Conservation (phyloP, 2,329 filamentous ascomycete species). For the Claviceps africana region DNA sequence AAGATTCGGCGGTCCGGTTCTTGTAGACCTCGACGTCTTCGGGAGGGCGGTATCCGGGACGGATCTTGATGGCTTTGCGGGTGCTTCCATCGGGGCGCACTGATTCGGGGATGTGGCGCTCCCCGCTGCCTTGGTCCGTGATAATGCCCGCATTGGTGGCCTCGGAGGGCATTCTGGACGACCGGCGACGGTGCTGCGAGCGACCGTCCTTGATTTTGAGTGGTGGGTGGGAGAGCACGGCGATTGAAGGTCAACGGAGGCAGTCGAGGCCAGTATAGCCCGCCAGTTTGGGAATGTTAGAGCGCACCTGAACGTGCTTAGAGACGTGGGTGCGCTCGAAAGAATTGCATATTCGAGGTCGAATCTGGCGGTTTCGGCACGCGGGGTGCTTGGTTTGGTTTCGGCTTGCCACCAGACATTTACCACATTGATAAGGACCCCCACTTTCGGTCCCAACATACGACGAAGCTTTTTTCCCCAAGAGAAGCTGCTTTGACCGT, state of each 20-base stretch:
- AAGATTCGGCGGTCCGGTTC: conserved; percentile 76
- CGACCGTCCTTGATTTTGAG: not conserved
- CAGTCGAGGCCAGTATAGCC: not conserved
- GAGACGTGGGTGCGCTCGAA: not conserved
- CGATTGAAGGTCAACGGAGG: not conserved
- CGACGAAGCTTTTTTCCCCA: not conserved
- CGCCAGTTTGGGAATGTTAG: not conserved
- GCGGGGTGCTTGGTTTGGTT: not conserved
- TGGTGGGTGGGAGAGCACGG: not conserved
- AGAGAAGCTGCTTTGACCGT: not conserved
- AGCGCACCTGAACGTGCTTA: not conserved
- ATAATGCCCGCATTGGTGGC: conserved; percentile 60
- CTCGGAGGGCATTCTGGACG: conserved; percentile 30
- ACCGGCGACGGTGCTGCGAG: not conserved
- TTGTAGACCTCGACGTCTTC: conserved; percentile 96
- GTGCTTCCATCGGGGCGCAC: conserved; percentile 75
- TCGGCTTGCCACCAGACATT: not conserved
- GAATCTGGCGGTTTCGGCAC: not conserved
- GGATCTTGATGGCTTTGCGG: conserved; percentile 87
- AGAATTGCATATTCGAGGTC: not conserved
- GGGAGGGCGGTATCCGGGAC: conserved; percentile 82
- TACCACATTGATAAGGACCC: not conserved
- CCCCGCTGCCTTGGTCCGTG: conserved; percentile 58
- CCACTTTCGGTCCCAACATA: not conserved
- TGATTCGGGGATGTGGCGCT: conserved; percentile 81